Conservation (phyloP, 257 asterid species). For the Striga asiatica region DNA sequence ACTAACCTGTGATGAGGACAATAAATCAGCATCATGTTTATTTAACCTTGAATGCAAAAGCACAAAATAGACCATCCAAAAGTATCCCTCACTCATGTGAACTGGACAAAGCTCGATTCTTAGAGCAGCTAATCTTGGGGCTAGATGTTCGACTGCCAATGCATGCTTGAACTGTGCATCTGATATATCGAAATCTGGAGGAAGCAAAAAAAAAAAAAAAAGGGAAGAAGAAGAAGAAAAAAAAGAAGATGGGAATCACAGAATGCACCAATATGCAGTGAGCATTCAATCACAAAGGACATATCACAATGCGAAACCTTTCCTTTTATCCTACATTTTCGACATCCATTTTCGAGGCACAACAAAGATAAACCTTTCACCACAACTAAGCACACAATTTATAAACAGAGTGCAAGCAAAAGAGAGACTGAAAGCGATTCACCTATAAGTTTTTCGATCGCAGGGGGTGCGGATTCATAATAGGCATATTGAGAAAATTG, state of each 20-base stretch:
- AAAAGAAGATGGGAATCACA: conserved; percentile 13
- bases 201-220: conserved; percentile 1
- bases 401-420: too few relatives aligned
- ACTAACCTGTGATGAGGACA: conserved; percentile 85
- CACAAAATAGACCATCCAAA: conserved; percentile 98
- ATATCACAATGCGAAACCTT: too few relatives aligned
- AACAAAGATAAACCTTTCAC: too few relatives aligned
- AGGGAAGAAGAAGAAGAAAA: too few relatives aligned
- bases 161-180: conserved; percentile 72
- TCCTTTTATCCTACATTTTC: too few relatives aligned
- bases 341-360: too few relatives aligned
- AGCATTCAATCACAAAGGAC: too few relatives aligned
- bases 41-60: conserved; percentile 78
- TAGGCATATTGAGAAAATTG: too few relatives aligned
- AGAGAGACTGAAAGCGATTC: too few relatives aligned
- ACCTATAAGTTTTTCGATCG: too few relatives aligned
- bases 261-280: conserved; percentile 8
- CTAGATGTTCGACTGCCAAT: conserved; percentile 61
- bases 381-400: too few relatives aligned
- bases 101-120: conserved; percentile 92
- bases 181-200: conserved; percentile 71
- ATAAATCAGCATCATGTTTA: conserved; percentile 58
- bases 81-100: conserved; percentile 82
- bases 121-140: conserved; percentile 90
- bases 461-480: too few relatives aligned